A percentile compares a stretch with the other conserved stretches of the same genome.
Conservation (phyloP, 768 basidiomycete species). For the Boletus vinaceobasis region DNA sequence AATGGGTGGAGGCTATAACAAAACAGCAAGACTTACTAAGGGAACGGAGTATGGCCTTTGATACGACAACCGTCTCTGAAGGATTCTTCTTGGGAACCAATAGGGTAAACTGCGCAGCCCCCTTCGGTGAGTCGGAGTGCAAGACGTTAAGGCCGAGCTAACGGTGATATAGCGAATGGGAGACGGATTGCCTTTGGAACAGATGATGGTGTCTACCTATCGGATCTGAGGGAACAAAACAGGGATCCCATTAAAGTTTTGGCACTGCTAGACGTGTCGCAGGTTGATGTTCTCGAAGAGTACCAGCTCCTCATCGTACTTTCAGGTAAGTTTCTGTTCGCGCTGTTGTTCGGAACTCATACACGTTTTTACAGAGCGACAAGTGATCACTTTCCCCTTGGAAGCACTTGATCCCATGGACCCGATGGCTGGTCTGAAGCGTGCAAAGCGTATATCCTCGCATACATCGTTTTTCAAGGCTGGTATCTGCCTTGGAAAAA, state of each 20-base stretch:
- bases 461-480: conserved; percentile 99
- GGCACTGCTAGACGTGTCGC: conserved; percentile 82
- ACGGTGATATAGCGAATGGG: conserved; percentile 58
- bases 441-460: conserved; percentile 91
- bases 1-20: conserved; percentile 90
- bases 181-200: conserved; percentile 93
- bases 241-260: conserved; percentile 89
- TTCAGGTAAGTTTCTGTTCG: conserved; percentile 58
- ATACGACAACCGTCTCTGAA: conserved; percentile 79
- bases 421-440: conserved; percentile 85
- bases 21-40: conserved; percentile 86
- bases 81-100: conserved; percentile 84
- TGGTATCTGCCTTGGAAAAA: conserved; percentile 85
- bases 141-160: not conserved
- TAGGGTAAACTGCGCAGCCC: conserved; percentile 90
- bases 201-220: conserved; percentile 94
- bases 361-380: conserved; percentile 62
- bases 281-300: conserved; percentile 95
- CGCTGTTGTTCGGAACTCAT: not conserved
- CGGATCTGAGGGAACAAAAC: conserved; percentile 73
- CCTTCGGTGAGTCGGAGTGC: conserved; percentile 62
- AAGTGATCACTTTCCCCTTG: conserved; percentile 93
- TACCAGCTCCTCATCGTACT: conserved; percentile 95
- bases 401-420: conserved; percentile 90
- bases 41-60: conserved; percentile 84